phyloP scores from a whole-genome alignment of 1,139 yeast genomes.

The Geotrichum australiense region DNA sequence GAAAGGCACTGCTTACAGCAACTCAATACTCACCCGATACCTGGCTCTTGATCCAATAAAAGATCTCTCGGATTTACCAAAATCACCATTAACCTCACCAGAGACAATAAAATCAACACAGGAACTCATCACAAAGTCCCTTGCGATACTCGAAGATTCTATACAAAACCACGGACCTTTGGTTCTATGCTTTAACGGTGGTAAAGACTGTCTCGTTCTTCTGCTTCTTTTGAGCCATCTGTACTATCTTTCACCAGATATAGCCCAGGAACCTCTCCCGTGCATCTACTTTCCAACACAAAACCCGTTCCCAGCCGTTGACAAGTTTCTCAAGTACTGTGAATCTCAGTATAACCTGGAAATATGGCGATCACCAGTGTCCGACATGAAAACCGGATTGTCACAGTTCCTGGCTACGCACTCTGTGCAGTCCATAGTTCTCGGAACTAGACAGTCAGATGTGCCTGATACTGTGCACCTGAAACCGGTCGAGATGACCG shows the following conservation, averaged over 20 bases:
- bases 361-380: slow-evolving; percentile 24
- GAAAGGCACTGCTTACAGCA: slow-evolving; percentile 2
- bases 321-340: slow-evolving; percentile 35
- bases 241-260: slow-evolving; percentile 44
- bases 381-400: slow-evolving; percentile 54
- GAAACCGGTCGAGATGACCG: slow-evolving; percentile 56
- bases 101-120: not conserved
- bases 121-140: not conserved
- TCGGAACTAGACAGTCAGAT: slow-evolving; percentile 76
- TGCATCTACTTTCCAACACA: slow-evolving; percentile 68
- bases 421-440: slow-evolving; percentile 58
- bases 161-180: not conserved
- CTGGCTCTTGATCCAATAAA: not conserved
- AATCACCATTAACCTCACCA: not conserved
- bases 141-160: not conserved
- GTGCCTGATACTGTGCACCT: slow-evolving; percentile 56
- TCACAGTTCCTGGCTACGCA: slow-evolving; percentile 41
- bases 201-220: slow-evolving; percentile 86
- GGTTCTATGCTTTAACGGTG: slow-evolving; percentile 57
- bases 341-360: slow-evolving; percentile 24
- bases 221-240: slow-evolving; percentile 54
- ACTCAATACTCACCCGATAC: not conserved
- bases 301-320: slow-evolving; percentile 57
- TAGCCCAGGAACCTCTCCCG: slow-evolving; percentile 33
- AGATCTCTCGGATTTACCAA: not conserved